phyloP scores from a whole-genome alignment of 2,329 filamentous ascomycete species.

The Diaporthe sp. region DNA sequence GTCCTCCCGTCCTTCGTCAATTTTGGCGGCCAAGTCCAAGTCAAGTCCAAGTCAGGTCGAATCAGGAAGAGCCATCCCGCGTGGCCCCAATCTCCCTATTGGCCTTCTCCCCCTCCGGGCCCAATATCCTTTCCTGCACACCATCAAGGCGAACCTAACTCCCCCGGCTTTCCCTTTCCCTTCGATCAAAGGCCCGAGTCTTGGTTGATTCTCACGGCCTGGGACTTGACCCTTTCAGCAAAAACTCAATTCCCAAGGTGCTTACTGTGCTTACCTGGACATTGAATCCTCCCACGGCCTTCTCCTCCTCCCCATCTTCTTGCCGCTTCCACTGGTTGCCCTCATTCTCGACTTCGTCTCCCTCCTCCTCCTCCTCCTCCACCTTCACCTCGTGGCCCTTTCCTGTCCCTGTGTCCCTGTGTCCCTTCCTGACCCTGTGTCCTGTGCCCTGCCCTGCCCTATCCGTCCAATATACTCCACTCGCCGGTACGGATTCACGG shows the following conservation, averaged over 20 bases:
- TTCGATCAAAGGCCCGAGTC: slow-evolving; percentile 7
- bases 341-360: neutral
- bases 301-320: neutral
- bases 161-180: slow-evolving; percentile 10
- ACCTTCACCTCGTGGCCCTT: neutral
- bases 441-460: slow-evolving; percentile 7
- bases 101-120: slow-evolving; percentile 3
- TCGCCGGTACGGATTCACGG: slow-evolving; percentile 18
- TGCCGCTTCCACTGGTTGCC: neutral
- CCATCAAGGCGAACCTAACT: slow-evolving; percentile 28
- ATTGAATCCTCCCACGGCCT: slow-evolving; percentile 11
- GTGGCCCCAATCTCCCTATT: slow-evolving; percentile 31
- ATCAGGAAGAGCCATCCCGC: slow-evolving; percentile 28
- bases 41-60: slow-evolving; percentile 29
- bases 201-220: slow-evolving; percentile 24
- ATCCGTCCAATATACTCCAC: slow-evolving; percentile 24
- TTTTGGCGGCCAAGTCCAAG: slow-evolving; percentile 28
- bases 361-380: neutral
- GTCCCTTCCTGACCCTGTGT: neutral
- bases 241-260: slow-evolving; percentile 30
- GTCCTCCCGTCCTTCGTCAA: slow-evolving; percentile 25
- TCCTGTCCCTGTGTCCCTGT: neutral
- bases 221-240: neutral
- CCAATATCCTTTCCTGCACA: slow-evolving; percentile 19
- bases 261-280: slow-evolving; percentile 29